Base-by-base conservation (phyloP, 179 eudicot genomes). In the Silene coronaria region DNA sequence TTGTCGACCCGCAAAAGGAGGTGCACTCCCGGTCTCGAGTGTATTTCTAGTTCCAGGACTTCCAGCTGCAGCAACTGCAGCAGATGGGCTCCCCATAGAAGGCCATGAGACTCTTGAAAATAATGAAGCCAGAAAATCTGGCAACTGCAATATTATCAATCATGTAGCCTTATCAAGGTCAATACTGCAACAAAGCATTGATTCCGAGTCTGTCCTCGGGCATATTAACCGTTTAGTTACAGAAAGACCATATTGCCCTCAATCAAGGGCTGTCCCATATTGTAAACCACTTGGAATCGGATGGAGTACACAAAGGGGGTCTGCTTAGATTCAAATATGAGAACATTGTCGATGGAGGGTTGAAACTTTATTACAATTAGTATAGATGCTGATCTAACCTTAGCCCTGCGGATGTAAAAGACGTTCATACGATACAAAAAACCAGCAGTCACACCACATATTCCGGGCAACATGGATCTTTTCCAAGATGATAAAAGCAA, bases 401-500 rank as follows among this genome's bases (percentile, higher is more conserved):
- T 94, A 38, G 89, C 77, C 77, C 81, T 88, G 77, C 96, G 97
- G 77, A 94, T 79, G 78, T 85, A 86, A 67, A 87, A 78, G 72
- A 90, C 68, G 77, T 94, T 92, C 84, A 84, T 73, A 62, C 96
- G 97, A 78, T 94, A 94, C 6, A 92, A 78, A 64, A 85, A 80
- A 73, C 98, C 98, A 74, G 91, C 96, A 72, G 92, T 84, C 72
- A 94, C 88, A 77, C 98, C 98, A 38, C 98, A 94, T 61, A 94
- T 78, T 60, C 98, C 96, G 3, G 96, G 97, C 68, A 92, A 42
- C 80, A 92, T 58, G 26, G 97, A 92, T 87, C 91, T 87, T 88
- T 87, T 94, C 98, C 98, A 92, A 45, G 98, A 92, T 65, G 97
- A 94, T 55, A 90, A 70, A 78, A 94, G 88, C 74, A 94, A 90